Conservation (phyloP, 2,329 filamentous ascomycete species). For the Trichoderma aggressivum region DNA sequence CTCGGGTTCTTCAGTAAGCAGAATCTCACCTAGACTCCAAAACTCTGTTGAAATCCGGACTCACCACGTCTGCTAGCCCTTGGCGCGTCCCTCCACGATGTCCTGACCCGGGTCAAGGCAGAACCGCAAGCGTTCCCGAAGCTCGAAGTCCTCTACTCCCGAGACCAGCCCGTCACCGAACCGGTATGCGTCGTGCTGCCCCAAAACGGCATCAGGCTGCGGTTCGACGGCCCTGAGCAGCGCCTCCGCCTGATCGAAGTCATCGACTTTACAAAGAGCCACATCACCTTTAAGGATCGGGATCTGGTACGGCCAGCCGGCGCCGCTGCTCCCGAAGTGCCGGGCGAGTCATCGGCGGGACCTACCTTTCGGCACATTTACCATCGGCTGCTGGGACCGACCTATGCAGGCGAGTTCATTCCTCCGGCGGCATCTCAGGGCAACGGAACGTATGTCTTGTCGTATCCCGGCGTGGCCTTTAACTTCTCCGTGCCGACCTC, state of each 20-base stretch:
- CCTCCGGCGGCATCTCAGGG: constrained; percentile 53
- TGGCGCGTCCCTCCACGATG: constrained; percentile 86
- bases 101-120: constrained; percentile 82
- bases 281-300: constrained; percentile 74
- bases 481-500: constrained; percentile 76
- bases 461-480: constrained; percentile 92
- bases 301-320: constrained; percentile 68
- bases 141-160: constrained; percentile 78
- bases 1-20: constrained; percentile 57
- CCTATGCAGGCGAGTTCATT: constrained; percentile 90
- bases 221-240: constrained; percentile 92
- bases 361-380: constrained; percentile 89
- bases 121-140: constrained; percentile 79
- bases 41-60: not conserved
- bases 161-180: constrained; percentile 67
- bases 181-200: constrained; percentile 75
- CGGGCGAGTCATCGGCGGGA: constrained; percentile 44
- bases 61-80: constrained; percentile 56
- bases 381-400: constrained; percentile 86
- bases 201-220: constrained; percentile 80
- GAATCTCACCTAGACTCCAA: not conserved
- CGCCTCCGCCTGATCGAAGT: constrained; percentile 88
- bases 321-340: constrained; percentile 30
- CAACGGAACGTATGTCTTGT: constrained; percentile 79
- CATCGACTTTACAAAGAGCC: constrained; percentile 80